A percentile compares a stretch with the other conserved stretches of the same genome.
Evolutionary conservation across 2,329 filamentous ascomycete genomes (phyloP).

Genomic region (Diaporthe destruens): DNA sequence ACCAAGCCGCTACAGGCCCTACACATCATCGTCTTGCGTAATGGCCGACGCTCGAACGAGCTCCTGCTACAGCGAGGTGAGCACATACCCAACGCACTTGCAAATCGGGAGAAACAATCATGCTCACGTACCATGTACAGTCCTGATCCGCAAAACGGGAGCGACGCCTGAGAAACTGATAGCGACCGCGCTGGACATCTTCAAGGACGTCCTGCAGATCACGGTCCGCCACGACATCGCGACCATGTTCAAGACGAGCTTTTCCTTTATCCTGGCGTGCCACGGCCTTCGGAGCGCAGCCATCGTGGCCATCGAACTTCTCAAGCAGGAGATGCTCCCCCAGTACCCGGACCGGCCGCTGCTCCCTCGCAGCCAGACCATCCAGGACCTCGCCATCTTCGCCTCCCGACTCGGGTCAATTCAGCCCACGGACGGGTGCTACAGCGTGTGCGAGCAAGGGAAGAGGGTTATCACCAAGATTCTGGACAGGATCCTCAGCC

Average conservation of each 20-base stretch:
- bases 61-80: constrained; percentile 38
- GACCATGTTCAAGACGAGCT: constrained; percentile 47
- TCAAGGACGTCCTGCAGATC: constrained; percentile 50
- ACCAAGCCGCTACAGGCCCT: constrained; percentile 36
- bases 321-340: constrained; percentile 49
- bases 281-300: constrained; percentile 52
- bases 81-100: not conserved
- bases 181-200: constrained; percentile 47
- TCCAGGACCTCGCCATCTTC: constrained; percentile 53
- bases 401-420: constrained; percentile 50
- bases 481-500: constrained; percentile 52
- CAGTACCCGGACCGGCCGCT: constrained; percentile 51
- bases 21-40: constrained; percentile 45
- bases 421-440: constrained; percentile 49
- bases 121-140: not conserved
- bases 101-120: not conserved
- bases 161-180: constrained; percentile 51
- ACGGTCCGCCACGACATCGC: constrained; percentile 53
- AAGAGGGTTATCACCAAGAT: constrained; percentile 52
- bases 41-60: constrained; percentile 42
- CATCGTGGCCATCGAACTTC: constrained; percentile 52
- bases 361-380: constrained; percentile 52
- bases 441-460: constrained; percentile 51
- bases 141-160: constrained; percentile 51
- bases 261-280: constrained; percentile 48